Percentiles rank a stretch among this genome's conserved stretches.
These are phyloP conservation scores for Ogataea methanolica DNA, from an alignment of 805 yeast genomes.

Conservation along the genomic window DNA sequence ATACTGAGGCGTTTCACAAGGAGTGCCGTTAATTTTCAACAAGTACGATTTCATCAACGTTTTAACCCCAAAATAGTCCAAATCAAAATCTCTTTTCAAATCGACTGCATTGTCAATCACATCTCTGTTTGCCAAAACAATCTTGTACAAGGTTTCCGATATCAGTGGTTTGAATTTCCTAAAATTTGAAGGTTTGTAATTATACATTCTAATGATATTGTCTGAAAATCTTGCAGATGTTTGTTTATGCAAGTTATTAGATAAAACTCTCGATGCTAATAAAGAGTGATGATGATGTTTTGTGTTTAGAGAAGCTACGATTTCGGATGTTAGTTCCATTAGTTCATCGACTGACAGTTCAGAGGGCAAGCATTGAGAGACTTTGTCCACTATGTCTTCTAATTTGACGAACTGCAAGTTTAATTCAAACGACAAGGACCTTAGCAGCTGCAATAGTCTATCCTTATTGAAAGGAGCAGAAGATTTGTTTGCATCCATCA, in stretches of 20 bases:
- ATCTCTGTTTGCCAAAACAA: conserved; percentile 54
- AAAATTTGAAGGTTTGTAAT: conserved; percentile 68
- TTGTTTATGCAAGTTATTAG: conserved; percentile 77
- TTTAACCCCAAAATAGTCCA: conserved; percentile 85
- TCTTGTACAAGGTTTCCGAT: conserved; percentile 51
- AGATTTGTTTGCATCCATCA: too few species aligned
- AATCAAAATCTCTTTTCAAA: conserved; percentile 66
- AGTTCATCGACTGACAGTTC: conserved; percentile 41
- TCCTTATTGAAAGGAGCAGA: conserved; percentile 7
- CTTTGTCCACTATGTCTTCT: conserved; percentile 42
- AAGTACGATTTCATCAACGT: conserved; percentile 88
- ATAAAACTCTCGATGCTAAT: conserved; percentile 87
- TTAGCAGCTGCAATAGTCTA: conserved; percentile 7
- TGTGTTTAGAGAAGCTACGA: conserved; percentile 92
- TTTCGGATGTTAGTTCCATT: conserved; percentile 67
- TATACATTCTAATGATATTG: conserved; percentile 59
- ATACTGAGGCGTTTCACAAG: conserved; percentile 92
- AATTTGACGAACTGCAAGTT: conserved; percentile 40
- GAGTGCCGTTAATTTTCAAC: conserved; percentile 54
- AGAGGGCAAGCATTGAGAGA: conserved; percentile 45
- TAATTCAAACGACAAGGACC: conserved; percentile 28
- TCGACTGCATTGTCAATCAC: conserved; percentile 65
- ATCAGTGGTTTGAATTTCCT: conserved; percentile 60
- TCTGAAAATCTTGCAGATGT: conserved; percentile 74
- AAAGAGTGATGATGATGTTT: conserved; percentile 90